A percentile compares a stretch with the other conserved stretches of the same genome.
Conservation (phyloP, 176 grass and related monocot genomes). For the Luzula sylvatica region DNA sequence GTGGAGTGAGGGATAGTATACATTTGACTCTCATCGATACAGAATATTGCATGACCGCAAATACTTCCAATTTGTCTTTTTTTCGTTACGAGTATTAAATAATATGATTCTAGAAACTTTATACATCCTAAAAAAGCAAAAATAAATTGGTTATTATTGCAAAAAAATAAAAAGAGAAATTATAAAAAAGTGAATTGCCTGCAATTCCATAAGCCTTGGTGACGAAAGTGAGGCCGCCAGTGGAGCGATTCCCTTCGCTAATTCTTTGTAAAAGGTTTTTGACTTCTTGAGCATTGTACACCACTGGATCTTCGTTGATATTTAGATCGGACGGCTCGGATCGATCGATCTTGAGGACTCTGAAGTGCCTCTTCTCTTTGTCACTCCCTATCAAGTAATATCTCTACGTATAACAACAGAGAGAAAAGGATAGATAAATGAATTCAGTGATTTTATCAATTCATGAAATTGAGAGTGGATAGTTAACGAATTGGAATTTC, state of each 20-base stretch:
- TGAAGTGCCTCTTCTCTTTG: constrained; percentile 74
- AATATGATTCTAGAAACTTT: constrained; percentile 92
- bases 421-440: background rate
- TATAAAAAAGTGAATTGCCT: constrained; percentile 22
- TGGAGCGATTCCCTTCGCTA: constrained; percentile 78
- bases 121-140: constrained; percentile 56
- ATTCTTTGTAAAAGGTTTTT: constrained; percentile 83
- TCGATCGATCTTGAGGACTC: constrained; percentile 96
- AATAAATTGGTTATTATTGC: background rate
- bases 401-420: constrained; percentile 33
- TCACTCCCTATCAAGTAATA: constrained; percentile 93
- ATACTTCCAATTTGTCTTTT: constrained; percentile 75
- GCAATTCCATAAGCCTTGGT: constrained; percentile 91
- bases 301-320: constrained; percentile 89
- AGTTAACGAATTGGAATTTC: too few species aligned
- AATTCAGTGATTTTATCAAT: background rate
- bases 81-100: constrained; percentile 90
- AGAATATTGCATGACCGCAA: constrained; percentile 84
- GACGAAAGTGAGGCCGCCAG: constrained; percentile 65
- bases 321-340: constrained; percentile 71
- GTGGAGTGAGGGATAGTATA: constrained; percentile 68
- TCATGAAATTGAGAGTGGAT: too few species aligned
- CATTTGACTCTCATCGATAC: constrained; percentile 86
- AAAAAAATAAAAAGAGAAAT: constrained; percentile 2
- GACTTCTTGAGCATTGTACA: constrained; percentile 77